Percentiles rank a stretch among this genome's conserved stretches.
phyloP scores from a whole-genome alignment of 2,329 filamentous ascomycete genomes.

The Arachnopeziza araneosa region DNA sequence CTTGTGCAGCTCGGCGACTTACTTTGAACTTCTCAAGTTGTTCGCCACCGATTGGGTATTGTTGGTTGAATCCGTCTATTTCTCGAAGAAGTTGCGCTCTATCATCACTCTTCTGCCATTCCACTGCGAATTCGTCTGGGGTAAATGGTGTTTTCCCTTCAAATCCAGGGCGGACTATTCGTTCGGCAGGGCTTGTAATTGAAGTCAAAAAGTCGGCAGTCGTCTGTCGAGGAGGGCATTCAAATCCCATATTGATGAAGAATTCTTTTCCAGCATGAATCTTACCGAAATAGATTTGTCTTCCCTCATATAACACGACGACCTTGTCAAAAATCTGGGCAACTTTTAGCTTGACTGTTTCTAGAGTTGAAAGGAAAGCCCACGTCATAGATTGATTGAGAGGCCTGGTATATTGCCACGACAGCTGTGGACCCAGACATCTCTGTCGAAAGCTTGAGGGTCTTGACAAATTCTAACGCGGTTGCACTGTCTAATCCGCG shows the following conservation, averaged over 20 bases:
- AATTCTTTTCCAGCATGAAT: slow-evolving; percentile 59
- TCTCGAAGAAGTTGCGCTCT: slow-evolving; percentile 40
- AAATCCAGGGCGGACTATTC: slow-evolving; percentile 49
- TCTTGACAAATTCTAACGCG: slow-evolving; percentile 66
- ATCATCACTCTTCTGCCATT: slow-evolving; percentile 43
- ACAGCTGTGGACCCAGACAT: slow-evolving; percentile 55
- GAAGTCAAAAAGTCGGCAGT: slow-evolving; percentile 68
- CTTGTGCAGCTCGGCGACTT: slow-evolving; percentile 33
- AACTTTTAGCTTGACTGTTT: background rate
- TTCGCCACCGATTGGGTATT: slow-evolving; percentile 28
- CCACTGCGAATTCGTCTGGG: slow-evolving; percentile 47
- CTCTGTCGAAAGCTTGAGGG: slow-evolving; percentile 59
- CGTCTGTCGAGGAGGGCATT: slow-evolving; percentile 55
- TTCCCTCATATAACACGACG: slow-evolving; percentile 60
- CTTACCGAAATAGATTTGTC: slow-evolving; percentile 66
- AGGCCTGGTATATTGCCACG: slow-evolving; percentile 69
- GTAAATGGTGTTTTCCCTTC: slow-evolving; percentile 51
- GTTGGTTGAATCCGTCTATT: slow-evolving; percentile 46
- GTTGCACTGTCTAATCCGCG: slow-evolving; percentile 68
- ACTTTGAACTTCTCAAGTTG: slow-evolving; percentile 35
- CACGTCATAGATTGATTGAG: slow-evolving; percentile 53
- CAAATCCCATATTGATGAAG: slow-evolving; percentile 67
- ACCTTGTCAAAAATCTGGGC: slow-evolving; percentile 61
- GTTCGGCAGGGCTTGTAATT: slow-evolving; percentile 58
- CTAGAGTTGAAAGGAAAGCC: background rate